phyloP scores from a whole-genome alignment of 768 basidiomycete genomes.

The Russula sp. region DNA sequence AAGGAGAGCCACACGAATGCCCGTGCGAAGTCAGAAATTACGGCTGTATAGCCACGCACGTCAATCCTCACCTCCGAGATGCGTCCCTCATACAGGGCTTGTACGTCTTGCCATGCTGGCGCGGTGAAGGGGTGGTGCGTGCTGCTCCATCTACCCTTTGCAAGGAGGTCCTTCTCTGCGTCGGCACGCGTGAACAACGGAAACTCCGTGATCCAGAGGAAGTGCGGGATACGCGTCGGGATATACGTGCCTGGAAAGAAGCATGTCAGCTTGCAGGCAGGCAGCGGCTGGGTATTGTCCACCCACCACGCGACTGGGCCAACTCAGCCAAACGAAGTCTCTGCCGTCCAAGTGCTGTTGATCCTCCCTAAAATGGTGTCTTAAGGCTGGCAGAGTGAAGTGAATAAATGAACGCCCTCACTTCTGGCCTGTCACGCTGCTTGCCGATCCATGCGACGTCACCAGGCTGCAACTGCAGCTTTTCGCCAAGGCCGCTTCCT shows the following conservation, averaged over 20 bases:
- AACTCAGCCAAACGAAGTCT: slow-evolving; percentile 61
- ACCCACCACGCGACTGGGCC: slow-evolving; percentile 58
- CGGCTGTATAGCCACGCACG: slow-evolving; percentile 33
- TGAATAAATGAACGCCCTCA: background rate
- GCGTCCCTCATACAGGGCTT: slow-evolving; percentile 64
- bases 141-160: slow-evolving; percentile 85
- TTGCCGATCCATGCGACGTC: slow-evolving; percentile 23
- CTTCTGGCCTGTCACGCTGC: slow-evolving; percentile 13
- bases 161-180: slow-evolving; percentile 79
- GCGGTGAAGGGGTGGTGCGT: slow-evolving; percentile 97
- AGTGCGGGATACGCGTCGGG: slow-evolving; percentile 60
- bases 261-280: background rate
- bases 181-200: slow-evolving; percentile 87
- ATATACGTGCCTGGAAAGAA: slow-evolving; percentile 46
- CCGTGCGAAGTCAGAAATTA: slow-evolving; percentile 9
- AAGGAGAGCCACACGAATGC: slow-evolving; percentile 8
- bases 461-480: slow-evolving; percentile 13
- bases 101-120: slow-evolving; percentile 86
- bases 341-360: slow-evolving; percentile 70
- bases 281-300: slow-evolving; percentile 15
- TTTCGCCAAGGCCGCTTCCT: background rate
- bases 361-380: slow-evolving; percentile 59
- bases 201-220: slow-evolving; percentile 95
- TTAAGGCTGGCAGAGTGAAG: slow-evolving; percentile 7
- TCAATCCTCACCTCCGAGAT: slow-evolving; percentile 41